Conservation (phyloP, 2,329 filamentous ascomycete genomes). For the Pseudocercospora fuligena region DNA sequence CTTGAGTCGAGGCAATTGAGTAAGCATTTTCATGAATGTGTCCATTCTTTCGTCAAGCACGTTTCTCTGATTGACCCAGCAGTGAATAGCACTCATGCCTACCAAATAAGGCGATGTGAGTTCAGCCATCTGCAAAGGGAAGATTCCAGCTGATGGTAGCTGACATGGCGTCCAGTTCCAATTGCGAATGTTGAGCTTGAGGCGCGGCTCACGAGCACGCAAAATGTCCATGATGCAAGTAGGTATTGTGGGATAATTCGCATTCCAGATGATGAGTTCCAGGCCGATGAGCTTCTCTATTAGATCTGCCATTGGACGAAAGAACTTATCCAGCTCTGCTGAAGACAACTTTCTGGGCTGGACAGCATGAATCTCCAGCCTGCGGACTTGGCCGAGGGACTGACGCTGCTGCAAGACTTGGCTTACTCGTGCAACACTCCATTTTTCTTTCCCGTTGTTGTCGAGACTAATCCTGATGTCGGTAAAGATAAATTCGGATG, state of each 20-base stretch:
- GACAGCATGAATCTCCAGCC: background rate
- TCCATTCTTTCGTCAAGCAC: slow-evolving; percentile 3
- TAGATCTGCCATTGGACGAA: background rate
- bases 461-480: background rate
- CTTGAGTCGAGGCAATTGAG: background rate
- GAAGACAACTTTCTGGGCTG: background rate
- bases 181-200: background rate
- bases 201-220: background rate
- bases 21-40: background rate
- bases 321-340: background rate
- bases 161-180: slow-evolving; percentile 9
- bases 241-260: background rate
- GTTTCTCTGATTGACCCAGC: background rate
- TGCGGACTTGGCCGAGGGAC: background rate
- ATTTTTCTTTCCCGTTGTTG: background rate
- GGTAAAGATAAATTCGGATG: background rate
- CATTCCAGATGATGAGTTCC: background rate
- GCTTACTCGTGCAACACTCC: background rate
- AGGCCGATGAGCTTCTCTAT: background rate
- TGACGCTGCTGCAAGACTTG: background rate
- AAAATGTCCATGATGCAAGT: background rate
- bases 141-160: background rate
- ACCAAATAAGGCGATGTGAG: background rate
- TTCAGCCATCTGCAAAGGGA: background rate
- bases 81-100: background rate